Evolutionary conservation across 1,139 yeast genomes (phyloP), one percentile per base, ranked within the genome.

Genomic region (Suhomyces taliae): DNA sequence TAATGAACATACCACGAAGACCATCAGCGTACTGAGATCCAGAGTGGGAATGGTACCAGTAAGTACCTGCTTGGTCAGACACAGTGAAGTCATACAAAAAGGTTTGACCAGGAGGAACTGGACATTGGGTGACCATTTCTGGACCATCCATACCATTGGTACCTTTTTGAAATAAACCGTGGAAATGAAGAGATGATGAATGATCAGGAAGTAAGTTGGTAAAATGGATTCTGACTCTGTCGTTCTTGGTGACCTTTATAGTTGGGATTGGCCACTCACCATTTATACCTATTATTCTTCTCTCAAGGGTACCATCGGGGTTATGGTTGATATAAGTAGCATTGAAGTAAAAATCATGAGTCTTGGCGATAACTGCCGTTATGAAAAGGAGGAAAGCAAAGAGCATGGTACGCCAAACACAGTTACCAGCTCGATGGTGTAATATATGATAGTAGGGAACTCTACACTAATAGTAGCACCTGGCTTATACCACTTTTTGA

Each of bases 31-130:
- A 85, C 64, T 87, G 93, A 36, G 89, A 77, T 0, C 85, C 82
- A 42, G 87, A 78, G 61, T 87, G 95, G n/a, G 90, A 83, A 62
- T 87, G 95, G 66, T 86, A 86, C 95, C 93, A 87, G 64, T 73
- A 87, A 10, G 90, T 80, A 41, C 95, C 95, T 7, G 76, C 79
- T 65, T 87, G 91, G 47, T 79, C 76, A 31, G 70, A 73, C 33
- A 85, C 83, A 3, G 82, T 79, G 59, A 87, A 86, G 61, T 80
- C 85, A 65, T 86, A 87, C 34, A 81, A 61, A 59, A 78, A 79
- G 1, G 88, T 76, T 48, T 74, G 77, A 33, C 86, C 86, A 19
- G 87, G 85, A 39, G 83, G 78, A 48, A 87, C 81, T 29, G 93
- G 91, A 66, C 93, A 87, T 64, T 86, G 91, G 8, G 90, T 83